phyloP scores from a whole-genome alignment of 139 green algal genomes.

The Volvox africanus region DNA sequence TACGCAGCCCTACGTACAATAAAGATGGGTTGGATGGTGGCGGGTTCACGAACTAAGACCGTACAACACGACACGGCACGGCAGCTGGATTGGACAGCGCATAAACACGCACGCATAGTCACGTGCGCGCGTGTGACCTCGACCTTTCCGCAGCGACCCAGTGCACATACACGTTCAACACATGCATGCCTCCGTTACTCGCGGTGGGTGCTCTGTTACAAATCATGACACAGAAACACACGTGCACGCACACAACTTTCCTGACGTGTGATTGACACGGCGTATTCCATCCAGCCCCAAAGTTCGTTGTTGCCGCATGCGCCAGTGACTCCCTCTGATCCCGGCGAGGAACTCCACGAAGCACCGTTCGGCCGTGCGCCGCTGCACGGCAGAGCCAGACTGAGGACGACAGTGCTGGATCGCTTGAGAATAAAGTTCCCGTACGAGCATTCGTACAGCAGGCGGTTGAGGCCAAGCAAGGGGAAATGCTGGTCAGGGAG shows the following conservation, averaged over 20 bases:
- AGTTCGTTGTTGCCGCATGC: not conserved
- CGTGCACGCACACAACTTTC: not conserved
- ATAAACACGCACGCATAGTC: no score
- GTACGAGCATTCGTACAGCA: conserved; percentile 11
- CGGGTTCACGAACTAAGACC: no score
- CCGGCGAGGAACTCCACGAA: not conserved
- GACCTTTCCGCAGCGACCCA: no score
- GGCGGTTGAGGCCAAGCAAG: not conserved
- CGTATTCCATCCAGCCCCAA: conserved; percentile 32
- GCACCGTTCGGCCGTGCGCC: conserved; percentile 5
- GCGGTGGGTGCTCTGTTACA: no score
- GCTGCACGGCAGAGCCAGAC: conserved; percentile 10
- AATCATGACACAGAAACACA: no score
- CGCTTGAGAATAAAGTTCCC: not conserved
- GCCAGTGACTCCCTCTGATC: not conserved
- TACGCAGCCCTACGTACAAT: no score
- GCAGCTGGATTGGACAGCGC: no score
- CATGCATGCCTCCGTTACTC: no score
- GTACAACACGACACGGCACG: no score
- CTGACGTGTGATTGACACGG: not conserved
- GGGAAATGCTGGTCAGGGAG: not conserved
- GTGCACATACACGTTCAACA: no score
- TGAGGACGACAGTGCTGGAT: not conserved
- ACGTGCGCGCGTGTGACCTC: no score
- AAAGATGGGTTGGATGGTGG: no score